A percentile compares a stretch with the other conserved stretches of the same genome.
Conservation (phyloP, 306 rosid genomes). For the Argentina anserina region DNA sequence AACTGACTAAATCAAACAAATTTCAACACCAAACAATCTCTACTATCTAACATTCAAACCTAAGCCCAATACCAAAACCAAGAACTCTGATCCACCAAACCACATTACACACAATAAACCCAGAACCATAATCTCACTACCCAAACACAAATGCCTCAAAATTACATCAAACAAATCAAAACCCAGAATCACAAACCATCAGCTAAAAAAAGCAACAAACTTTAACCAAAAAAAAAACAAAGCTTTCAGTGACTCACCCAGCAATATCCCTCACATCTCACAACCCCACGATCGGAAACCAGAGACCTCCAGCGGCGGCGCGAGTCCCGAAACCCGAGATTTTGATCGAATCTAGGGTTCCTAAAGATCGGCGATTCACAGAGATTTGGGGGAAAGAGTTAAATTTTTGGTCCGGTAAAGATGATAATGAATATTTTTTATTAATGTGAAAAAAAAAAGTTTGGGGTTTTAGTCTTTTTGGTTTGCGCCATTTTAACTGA, state of each 20-base stretch:
- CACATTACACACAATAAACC: constrained; percentile 2
- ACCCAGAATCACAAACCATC: neutral
- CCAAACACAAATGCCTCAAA: neutral
- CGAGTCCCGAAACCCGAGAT: neutral
- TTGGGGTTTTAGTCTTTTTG: constrained; percentile 12
- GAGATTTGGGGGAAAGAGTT: constrained; percentile 35
- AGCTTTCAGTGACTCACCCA: constrained; percentile 40
- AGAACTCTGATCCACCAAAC: neutral
- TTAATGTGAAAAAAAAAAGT: neutral
- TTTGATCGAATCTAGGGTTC: constrained; percentile 42
- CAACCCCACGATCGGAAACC: constrained; percentile 13
- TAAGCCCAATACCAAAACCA: neutral
- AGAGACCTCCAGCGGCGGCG: neutral
- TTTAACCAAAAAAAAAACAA: constrained; percentile 15
- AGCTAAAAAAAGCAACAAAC: neutral
- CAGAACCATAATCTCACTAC: neutral
- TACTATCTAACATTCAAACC: neutral
- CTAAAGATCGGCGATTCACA: constrained; percentile 45
- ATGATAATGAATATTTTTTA: neutral
- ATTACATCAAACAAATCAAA: neutral
- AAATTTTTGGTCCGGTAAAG: constrained; percentile 3
- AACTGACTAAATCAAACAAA: constrained; percentile 13
- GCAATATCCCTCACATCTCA: constrained; percentile 27
- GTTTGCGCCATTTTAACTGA: constrained; percentile 3
- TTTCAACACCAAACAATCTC: neutral